Evolutionary conservation across 163 green algal species (phyloP), one percentile per base, ranked within the genome.

Genomic region (Chlamydomonas reinhardtii): DNA sequence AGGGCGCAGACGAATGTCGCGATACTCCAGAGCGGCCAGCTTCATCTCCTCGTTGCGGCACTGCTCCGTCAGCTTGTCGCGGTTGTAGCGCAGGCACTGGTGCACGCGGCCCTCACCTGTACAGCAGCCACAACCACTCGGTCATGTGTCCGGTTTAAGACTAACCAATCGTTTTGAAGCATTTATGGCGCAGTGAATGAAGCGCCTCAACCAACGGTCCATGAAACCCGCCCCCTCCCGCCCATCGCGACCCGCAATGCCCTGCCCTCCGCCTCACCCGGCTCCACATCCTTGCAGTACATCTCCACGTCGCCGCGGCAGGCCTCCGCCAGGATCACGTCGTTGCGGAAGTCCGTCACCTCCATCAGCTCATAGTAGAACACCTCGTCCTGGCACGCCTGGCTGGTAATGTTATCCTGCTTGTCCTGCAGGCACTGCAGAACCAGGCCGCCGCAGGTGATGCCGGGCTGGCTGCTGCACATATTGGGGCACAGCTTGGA

Each of bases 391-490:
- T 91, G 82, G 85, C 94, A 97, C 19, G 88, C 89, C 75, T 92
- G 72, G 65, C 35, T 92, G 32, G 90, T 94, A 76, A 97, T 94
- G 84, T 97, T 95, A 34, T 94, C 93, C 69, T 93, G 88, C 64
- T 97, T 95, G 52, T 94, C 90, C 85, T 94, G 90, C 35, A 97
- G 91, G 81, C 95, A 97, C 74, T 94, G 90, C 82, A 97, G 91
- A 17, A 97, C 95, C 62, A 94, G 79, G 20, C 95, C 95, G 31
- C 94, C 94, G 82, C 95, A 97, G 22, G 84, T 74, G 43, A 89
- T 73, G 64, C 81, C 81, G 0, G 76, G 76, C 29, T 62, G 71
- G 39, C 66, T 73, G 74, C 84, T 91, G 89, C 92, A 95, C 69
- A 88, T 29, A 24, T 86, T 91, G 34, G 61, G 69, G 91, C 95